Evolutionary conservation across 1,284 basidiomycete genomes (phyloP).

Genomic region (Meira miltonrushii): DNA sequence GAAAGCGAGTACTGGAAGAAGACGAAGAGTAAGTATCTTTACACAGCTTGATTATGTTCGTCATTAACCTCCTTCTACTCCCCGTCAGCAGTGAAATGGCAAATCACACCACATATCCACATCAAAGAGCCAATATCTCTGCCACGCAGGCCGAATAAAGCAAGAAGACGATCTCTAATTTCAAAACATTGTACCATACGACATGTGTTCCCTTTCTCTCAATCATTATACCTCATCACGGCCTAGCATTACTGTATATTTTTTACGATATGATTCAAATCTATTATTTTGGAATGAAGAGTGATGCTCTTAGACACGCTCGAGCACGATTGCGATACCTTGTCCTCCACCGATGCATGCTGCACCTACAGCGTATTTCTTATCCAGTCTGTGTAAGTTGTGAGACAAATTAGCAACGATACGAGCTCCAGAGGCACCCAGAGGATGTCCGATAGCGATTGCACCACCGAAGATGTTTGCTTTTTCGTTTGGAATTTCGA

Average conservation of each 20-base stretch:
- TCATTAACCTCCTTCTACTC: not conserved
- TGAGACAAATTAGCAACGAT: conserved; percentile 59
- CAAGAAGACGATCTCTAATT: not conserved
- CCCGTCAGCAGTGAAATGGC: not conserved
- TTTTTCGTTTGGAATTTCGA: conserved; percentile 63
- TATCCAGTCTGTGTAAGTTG: conserved; percentile 58
- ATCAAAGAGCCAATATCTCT: not conserved
- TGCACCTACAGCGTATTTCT: conserved; percentile 59
- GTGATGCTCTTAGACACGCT: conserved; percentile 19
- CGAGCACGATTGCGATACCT: conserved; percentile 55
- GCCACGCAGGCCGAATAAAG: too few relatives aligned
- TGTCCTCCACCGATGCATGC: conserved; percentile 60
- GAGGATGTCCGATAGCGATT: conserved; percentile 59
- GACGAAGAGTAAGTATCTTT: not conserved
- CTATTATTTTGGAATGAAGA: not conserved
- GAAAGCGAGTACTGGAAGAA: not conserved
- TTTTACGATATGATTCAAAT: not conserved
- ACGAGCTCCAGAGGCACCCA: conserved; percentile 58
- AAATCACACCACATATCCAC: not conserved
- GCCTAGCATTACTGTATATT: not conserved
- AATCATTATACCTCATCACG: not conserved
- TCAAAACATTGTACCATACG: not conserved
- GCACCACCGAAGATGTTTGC: conserved; percentile 59
- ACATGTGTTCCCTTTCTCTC: not conserved
- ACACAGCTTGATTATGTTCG: not conserved